A percentile compares a stretch with the other conserved stretches of the same genome.
Evolutionary conservation across 2,329 filamentous ascomycete genomes (phyloP).

Genomic region (Phialophora expanda): DNA sequence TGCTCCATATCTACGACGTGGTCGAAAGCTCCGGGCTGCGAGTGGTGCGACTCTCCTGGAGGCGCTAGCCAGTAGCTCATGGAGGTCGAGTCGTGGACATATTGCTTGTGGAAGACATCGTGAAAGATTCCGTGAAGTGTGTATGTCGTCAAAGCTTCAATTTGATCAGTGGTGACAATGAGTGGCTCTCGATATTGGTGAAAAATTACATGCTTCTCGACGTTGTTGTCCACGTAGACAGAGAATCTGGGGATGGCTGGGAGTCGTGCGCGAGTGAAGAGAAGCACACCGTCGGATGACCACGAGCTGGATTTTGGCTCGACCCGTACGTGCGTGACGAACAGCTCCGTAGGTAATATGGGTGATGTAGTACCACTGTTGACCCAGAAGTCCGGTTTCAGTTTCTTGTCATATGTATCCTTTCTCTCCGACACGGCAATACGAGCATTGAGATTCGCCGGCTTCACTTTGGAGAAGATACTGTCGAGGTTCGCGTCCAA

Average conservation of each 20-base stretch:
- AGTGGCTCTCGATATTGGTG: conserved; percentile 54
- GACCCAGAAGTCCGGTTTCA: conserved; percentile 80
- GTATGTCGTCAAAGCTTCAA: conserved; percentile 69
- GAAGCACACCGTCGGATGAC: conserved; percentile 60
- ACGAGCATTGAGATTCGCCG: conserved; percentile 83
- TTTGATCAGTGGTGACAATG: conserved; percentile 48
- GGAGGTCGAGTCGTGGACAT: conserved; percentile 64
- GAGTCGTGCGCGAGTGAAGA: conserved; percentile 71
- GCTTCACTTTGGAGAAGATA: conserved; percentile 71
- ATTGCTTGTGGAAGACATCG: conserved; percentile 89
- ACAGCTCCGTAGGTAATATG: conserved; percentile 20
- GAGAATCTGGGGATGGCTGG: conserved; percentile 70
- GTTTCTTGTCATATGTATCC: conserved; percentile 74
- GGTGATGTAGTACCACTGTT: conserved; percentile 19
- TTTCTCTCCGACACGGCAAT: conserved; percentile 79
- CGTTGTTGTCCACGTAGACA: conserved; percentile 71
- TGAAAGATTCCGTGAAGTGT: conserved; percentile 73
- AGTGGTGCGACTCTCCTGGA: background rate
- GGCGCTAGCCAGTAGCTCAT: conserved; percentile 88
- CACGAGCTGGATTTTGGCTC: conserved; percentile 9
- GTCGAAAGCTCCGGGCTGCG: conserved; percentile 11
- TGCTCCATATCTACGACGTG: conserved; percentile 33
- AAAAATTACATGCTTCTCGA: conserved; percentile 63
- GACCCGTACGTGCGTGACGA: conserved; percentile 26
- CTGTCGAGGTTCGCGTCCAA: conserved; percentile 78